Percentiles rank a stretch among this genome's conserved stretches.
These are phyloP conservation scores for Blastocystis sp. DNA, from an alignment of 352 stramenopile species.

Conservation along the genomic window DNA sequence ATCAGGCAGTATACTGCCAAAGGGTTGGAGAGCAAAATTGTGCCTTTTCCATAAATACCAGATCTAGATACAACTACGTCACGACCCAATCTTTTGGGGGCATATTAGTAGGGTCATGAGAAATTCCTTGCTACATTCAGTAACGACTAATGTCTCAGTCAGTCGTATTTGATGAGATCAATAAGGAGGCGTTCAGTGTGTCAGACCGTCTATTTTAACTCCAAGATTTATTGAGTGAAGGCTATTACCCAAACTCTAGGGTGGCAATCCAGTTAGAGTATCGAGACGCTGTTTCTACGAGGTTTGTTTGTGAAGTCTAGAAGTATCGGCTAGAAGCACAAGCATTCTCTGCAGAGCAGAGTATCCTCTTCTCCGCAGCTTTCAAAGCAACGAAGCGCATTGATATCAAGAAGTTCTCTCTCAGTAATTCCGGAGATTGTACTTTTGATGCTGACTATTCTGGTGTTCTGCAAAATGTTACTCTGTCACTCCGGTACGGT, in stretches of 20 bases:
- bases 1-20: too few species aligned
- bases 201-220: neutral
- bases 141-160: conserved; percentile 7
- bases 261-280: neutral
- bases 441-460: neutral
- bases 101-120: neutral
- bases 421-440: neutral
- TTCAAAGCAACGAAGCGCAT: neutral
- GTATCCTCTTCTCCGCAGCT: neutral
- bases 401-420: conserved; percentile 31
- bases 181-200: neutral
- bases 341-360: neutral
- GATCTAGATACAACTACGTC: too few species aligned
- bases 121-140: neutral
- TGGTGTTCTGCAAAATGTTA: neutral
- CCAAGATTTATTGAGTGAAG: conserved; percentile 32
- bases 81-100: neutral
- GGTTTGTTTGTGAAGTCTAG: neutral
- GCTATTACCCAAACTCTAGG: neutral
- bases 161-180: neutral
- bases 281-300: neutral
- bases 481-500: neutral
- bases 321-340: neutral
- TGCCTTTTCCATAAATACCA: too few species aligned
- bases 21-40: too few species aligned